Evolutionary conservation across 768 basidiomycete genomes (phyloP).

Genomic region (Agaricus subrufescens): DNA sequence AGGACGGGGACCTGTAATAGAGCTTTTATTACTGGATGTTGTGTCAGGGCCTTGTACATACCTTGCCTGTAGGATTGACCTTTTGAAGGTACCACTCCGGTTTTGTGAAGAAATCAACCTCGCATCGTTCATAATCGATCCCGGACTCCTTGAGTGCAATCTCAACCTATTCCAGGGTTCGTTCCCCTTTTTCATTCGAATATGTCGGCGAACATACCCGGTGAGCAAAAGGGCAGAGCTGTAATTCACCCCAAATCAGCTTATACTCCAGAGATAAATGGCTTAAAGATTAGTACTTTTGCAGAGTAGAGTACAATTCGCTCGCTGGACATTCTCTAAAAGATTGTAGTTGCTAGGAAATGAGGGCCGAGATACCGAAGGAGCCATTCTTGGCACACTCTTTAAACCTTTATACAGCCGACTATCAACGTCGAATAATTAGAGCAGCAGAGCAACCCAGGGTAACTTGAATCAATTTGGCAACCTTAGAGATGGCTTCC

Average conservation of each 20-base stretch:
- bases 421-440: no score
- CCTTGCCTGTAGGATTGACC: constrained; percentile 66
- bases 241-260: not conserved
- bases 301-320: constrained; percentile 40
- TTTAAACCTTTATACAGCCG: no score
- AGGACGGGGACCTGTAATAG: constrained; percentile 48
- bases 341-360: no score
- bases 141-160: constrained; percentile 58
- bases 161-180: constrained; percentile 34
- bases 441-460: no score
- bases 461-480: no score
- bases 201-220: constrained; percentile 29
- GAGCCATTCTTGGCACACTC: no score
- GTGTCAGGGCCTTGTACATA: constrained; percentile 17
- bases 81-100: constrained; percentile 64
- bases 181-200: not conserved
- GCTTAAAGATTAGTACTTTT: constrained; percentile 25
- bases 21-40: not conserved
- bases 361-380: no score
- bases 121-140: constrained; percentile 41
- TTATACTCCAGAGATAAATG: not conserved
- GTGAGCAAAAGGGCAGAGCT: constrained; percentile 60
- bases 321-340: constrained; percentile 1
- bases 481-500: no score
- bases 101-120: constrained; percentile 61